A percentile compares a stretch with the other conserved stretches of the same genome.
phyloP scores from a whole-genome alignment of 2,329 filamentous ascomycete species.

The Pseudogymnoascus sp. region DNA sequence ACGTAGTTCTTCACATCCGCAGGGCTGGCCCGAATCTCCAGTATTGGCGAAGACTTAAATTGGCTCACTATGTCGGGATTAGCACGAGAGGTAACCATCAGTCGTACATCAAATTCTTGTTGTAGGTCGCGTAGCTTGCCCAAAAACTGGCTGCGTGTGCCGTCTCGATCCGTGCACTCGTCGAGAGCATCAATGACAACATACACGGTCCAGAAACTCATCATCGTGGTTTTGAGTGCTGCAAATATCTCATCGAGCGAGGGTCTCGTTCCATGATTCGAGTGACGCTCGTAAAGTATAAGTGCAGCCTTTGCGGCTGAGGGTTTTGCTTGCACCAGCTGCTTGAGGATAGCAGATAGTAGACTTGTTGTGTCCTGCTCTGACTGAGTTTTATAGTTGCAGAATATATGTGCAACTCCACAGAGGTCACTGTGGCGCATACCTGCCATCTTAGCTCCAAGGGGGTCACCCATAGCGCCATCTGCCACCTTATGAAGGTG shows the following conservation, averaged over 20 bases:
- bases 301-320: neutral
- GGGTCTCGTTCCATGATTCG: neutral
- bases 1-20: neutral
- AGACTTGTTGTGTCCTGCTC: slow-evolving; percentile 22
- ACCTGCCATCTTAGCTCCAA: neutral
- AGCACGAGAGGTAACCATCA: slow-evolving; percentile 19
- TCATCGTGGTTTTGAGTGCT: slow-evolving; percentile 13
- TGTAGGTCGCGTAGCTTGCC: neutral
- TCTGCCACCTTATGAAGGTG: neutral
- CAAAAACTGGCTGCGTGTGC: neutral
- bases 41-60: slow-evolving; percentile 26
- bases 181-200: slow-evolving; percentile 19
- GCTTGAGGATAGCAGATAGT: slow-evolving; percentile 21
- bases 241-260: slow-evolving; percentile 14
- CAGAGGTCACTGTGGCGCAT: neutral
- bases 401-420: slow-evolving; percentile 31
- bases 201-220: slow-evolving; percentile 15
- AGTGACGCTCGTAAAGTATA: neutral
- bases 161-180: slow-evolving; percentile 11
- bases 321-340: slow-evolving; percentile 17
- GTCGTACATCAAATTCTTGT: neutral
- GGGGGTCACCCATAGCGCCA: neutral
- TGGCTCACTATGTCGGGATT: slow-evolving; percentile 51
- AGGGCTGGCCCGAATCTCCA: neutral
- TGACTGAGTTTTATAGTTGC: slow-evolving; percentile 24